phyloP scores from a whole-genome alignment of 2,329 filamentous ascomycete species.

The Hypoxylon sp. region DNA sequence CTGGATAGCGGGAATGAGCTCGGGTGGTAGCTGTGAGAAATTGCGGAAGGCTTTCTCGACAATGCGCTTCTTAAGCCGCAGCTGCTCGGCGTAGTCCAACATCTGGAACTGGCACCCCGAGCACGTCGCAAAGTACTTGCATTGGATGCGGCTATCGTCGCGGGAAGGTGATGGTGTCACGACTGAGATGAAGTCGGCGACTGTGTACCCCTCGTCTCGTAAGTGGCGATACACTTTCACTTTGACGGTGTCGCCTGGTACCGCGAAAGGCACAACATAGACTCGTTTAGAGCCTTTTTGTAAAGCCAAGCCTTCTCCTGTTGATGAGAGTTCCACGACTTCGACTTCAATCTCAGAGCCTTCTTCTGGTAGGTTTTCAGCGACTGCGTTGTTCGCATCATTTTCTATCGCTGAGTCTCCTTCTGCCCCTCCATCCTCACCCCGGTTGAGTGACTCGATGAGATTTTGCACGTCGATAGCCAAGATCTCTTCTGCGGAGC shows the following conservation, averaged over 20 bases:
- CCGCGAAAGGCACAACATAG: slow-evolving; percentile 89
- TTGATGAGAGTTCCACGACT: slow-evolving; percentile 88
- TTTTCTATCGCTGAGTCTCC: slow-evolving; percentile 27
- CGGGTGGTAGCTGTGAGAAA: slow-evolving; percentile 86
- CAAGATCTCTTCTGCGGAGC: slow-evolving; percentile 77
- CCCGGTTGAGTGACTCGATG: slow-evolving; percentile 59
- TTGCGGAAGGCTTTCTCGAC: slow-evolving; percentile 93
- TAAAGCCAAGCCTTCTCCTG: slow-evolving; percentile 88
- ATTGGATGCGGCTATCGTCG: slow-evolving; percentile 82
- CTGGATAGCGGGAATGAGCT: slow-evolving; percentile 79
- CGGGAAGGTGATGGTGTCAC: slow-evolving; percentile 80
- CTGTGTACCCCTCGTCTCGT: slow-evolving; percentile 74
- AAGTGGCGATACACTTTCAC: slow-evolving; percentile 85
- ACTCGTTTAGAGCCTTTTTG: slow-evolving; percentile 75
- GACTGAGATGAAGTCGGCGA: slow-evolving; percentile 87
- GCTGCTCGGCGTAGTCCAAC: slow-evolving; percentile 89
- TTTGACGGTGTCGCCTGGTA: slow-evolving; percentile 85
- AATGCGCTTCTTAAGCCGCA: slow-evolving; percentile 85
- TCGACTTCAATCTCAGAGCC: slow-evolving; percentile 85
- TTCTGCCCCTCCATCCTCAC: slow-evolving; percentile 51
- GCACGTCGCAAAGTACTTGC: slow-evolving; percentile 89
- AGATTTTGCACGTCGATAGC: slow-evolving; percentile 73
- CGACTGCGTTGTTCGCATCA: slow-evolving; percentile 45
- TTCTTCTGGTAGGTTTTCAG: slow-evolving; percentile 69
- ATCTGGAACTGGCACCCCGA: slow-evolving; percentile 98